Base-by-base conservation (phyloP, 129 eudicot species). In the Flaveria sonorensis region DNA sequence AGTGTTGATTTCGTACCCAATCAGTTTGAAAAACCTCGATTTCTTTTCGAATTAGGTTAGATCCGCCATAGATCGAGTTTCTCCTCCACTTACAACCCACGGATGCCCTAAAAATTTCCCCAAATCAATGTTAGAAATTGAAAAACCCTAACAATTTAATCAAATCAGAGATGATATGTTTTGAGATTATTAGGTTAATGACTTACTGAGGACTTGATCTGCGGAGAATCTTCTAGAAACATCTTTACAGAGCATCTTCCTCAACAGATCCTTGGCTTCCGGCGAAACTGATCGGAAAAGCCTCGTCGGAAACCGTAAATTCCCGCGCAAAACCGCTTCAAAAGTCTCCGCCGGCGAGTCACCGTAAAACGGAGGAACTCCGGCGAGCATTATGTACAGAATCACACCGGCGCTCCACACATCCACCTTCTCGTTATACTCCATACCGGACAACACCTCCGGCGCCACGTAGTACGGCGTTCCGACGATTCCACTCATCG, bases 401-500 rank as follows among this genome's bases (percentile, higher is more conserved):
- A 93, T 85, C 6, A 93, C 93, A 1, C 98, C 98, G 1, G 88
- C 91, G 68, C 97, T 91, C 98, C 98, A 94, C 3, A 94, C 92
- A 81, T 94, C 98, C 10, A 89, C 93, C 83, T 94, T 94, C 87
- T 94, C 96, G 55, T 77, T 72, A 16, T 94, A 91, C 36, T 87
- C 96, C 65, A 83, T 72, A 19, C 96, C 97, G 21, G 84, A 77
- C 55, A 94, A 53, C 51, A 94, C 86, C 90, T 94, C 98, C 65
- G 98, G 98, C 56, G 96, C 98, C 7, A 91, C 97, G 13, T 94
- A 94, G 52, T 94, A 91, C 57, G 98, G 98, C 83, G 98, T 94
- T 14, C 98, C 98, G 1, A 94, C 97, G 10, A 94, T 80, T 40
- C 96, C 98, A 1, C 57, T 83, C 98, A 94, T 94, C 80, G 43